Conservation (phyloP, 257 asterid genomes). For the Plantago ovata region DNA sequence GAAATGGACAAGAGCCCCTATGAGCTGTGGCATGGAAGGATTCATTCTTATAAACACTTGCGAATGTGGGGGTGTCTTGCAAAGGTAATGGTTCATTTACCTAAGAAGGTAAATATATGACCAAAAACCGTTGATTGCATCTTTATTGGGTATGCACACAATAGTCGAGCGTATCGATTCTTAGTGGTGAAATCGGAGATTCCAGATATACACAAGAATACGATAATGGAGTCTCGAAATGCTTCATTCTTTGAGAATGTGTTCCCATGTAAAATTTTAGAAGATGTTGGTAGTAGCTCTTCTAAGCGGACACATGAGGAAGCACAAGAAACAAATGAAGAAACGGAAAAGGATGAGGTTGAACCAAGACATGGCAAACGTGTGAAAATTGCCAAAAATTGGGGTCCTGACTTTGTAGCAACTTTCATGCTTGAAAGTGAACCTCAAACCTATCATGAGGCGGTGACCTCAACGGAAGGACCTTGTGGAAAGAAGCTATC, state of each 20-base stretch:
- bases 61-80: neutral
- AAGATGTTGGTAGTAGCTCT: neutral
- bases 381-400: neutral
- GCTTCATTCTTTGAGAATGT: neutral
- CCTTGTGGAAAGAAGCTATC: neutral
- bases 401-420: neutral
- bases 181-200: neutral
- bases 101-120: neutral
- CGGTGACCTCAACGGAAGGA: neutral
- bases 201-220: neutral
- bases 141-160: conserved; percentile 1
- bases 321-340: neutral
- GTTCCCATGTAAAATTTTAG: neutral
- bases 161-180: neutral
- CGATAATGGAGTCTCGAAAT: neutral
- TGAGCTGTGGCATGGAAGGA: neutral
- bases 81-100: neutral
- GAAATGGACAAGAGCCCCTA: neutral
- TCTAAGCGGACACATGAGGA: neutral
- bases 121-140: neutral
- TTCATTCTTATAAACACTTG: neutral
- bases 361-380: neutral
- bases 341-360: neutral
- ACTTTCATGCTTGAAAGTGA: neutral
- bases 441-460: neutral